phyloP scores from a whole-genome alignment of 495 filamentous ascomycete genomes.

The Talaromyces adpressus region DNA sequence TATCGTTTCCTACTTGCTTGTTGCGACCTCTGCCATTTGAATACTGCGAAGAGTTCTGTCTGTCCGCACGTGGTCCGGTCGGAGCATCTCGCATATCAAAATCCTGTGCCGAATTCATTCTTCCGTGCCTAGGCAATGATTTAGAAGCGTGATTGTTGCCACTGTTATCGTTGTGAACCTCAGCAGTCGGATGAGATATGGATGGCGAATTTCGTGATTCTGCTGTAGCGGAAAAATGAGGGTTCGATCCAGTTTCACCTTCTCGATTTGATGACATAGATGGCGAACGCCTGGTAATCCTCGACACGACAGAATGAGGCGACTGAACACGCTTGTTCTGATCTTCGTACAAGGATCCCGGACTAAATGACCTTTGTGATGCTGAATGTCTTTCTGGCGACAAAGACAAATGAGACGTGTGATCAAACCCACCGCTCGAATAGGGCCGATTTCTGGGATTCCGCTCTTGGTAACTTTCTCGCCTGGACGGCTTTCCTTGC shows the following conservation, averaged over 20 bases:
- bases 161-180: conserved; percentile 18
- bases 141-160: conserved; percentile 21
- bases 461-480: conserved; percentile 28
- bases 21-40: conserved; percentile 47
- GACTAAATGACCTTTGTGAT: conserved; percentile 2
- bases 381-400: not conserved
- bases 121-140: conserved; percentile 29
- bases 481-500: conserved; percentile 24
- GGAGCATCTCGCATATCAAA: conserved; percentile 22
- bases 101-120: conserved; percentile 24
- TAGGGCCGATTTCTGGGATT: conserved; percentile 14
- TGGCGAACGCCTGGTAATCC: conserved; percentile 17
- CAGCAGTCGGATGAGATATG: conserved; percentile 29
- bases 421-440: conserved; percentile 24
- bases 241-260: conserved; percentile 25
- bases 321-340: conserved; percentile 2
- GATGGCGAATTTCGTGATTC: conserved; percentile 28
- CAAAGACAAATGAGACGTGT: conserved; percentile 12
- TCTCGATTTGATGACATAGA: conserved; percentile 22
- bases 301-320: conserved; percentile 28
- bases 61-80: conserved; percentile 31
- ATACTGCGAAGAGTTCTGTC: conserved; percentile 55
- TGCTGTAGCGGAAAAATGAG: conserved; percentile 19
- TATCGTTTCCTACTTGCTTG: conserved; percentile 42
- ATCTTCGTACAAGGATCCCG: not conserved